phyloP scores from a whole-genome alignment of 768 basidiomycete species.

The Boletus pseudopeckii region DNA sequence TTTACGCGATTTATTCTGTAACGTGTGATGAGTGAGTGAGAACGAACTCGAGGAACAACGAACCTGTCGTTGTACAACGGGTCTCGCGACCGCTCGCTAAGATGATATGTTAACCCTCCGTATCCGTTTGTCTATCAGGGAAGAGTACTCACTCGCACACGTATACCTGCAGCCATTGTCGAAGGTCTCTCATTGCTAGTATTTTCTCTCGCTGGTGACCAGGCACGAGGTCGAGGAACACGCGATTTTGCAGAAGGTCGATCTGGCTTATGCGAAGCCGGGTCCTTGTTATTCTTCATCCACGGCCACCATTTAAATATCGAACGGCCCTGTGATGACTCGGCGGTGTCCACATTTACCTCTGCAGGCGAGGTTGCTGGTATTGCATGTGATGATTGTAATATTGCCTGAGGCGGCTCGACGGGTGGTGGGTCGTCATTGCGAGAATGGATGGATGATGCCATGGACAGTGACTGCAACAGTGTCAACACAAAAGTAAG shows the following conservation, averaged over 20 bases:
- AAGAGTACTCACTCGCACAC: background rate
- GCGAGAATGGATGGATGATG: no score
- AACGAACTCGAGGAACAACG: background rate
- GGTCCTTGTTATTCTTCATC: background rate
- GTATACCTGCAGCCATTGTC: background rate
- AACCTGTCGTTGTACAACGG: background rate
- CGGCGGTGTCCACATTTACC: no score
- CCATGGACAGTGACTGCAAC: no score
- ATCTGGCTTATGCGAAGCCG: background rate
- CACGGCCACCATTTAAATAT: background rate
- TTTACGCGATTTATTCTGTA: background rate
- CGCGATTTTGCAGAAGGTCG: background rate
- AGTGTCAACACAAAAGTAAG: no score
- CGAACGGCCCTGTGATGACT: background rate
- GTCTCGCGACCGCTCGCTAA: background rate
- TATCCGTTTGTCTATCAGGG: background rate
- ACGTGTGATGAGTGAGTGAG: background rate
- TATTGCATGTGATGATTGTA: no score
- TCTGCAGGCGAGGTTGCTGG: no score
- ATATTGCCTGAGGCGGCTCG: no score
- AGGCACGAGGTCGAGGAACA: background rate
- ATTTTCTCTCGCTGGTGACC: background rate
- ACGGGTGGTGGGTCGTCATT: no score
- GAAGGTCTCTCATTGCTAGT: background rate
- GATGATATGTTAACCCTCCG: background rate